Base-by-base conservation (phyloP, 2,329 filamentous ascomycete genomes). In the Hymenoscyphus linearis region DNA sequence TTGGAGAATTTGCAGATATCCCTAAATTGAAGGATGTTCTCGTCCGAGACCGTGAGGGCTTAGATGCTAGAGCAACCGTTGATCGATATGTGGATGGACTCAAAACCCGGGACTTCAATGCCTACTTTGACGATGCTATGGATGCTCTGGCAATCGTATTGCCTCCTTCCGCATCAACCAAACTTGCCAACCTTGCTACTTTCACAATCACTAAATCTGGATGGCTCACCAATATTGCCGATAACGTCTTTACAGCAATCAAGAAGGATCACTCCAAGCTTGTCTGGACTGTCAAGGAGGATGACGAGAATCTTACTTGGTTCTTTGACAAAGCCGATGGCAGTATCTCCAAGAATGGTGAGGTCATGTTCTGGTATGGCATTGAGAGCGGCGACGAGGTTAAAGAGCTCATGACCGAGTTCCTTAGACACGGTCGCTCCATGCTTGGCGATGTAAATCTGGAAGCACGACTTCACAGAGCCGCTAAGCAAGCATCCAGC, bases 301-400 rank as follows among this genome's bases (percentile, higher is more conserved):
- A 96, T 68, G 93, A 98, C 70, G 93, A 98, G 82, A 97, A 98
- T 75, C 80, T 98, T 70, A 93, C 91, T 12, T 98, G 93, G 95
- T 97, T 98, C 81, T 96, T 96, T 68, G 93, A 96, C 76, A 96
- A 96, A 82, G 89, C 93, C 10, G 92, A 97, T 69, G 93, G 95
- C 60, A 96, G 91, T 76, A 84, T 97, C 70, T 91, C 89, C 65
- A 86, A 87, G 60, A 86, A 91, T 68, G 91, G 91, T 62, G 91
- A 93, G 72, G 91, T 97, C 44, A 87, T 98, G 72, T 98, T 98
- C 81, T 98, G 93, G 90, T 96, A 96, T 75, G 72, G 72, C 54
- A 85, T 95, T 62, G 89, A 95, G 67, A 87, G 86, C 59, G 86
- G 88, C 35, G 86, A 91, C 57, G 90, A 96, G 74, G 88, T 97